Percentiles rank a stretch among this genome's conserved stretches.
Conservation (phyloP, 2,329 filamentous ascomycete genomes). For the Rutstroemia sp. region DNA sequence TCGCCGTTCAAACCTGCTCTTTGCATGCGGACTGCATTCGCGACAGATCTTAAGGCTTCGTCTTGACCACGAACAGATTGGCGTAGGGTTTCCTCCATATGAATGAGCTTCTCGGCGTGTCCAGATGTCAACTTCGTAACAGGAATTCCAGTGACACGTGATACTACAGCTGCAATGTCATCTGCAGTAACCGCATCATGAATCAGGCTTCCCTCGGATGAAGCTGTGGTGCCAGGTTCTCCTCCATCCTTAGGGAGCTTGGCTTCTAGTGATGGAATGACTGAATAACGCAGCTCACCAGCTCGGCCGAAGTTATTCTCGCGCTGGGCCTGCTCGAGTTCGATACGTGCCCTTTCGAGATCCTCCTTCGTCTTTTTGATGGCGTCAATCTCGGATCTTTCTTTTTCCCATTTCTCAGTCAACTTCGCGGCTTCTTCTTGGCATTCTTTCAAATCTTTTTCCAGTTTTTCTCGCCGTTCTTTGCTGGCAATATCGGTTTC, state of each 20-base stretch:
- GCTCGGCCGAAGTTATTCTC: conserved; percentile 84
- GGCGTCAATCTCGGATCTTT: conserved; percentile 74
- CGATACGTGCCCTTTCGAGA: conserved; percentile 77
- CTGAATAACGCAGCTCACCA: conserved; percentile 83
- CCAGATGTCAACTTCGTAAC: conserved; percentile 87
- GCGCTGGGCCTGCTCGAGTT: conserved; percentile 76
- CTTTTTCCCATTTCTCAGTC: conserved; percentile 82
- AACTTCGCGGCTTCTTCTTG: conserved; percentile 70
- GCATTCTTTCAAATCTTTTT: conserved; percentile 66
- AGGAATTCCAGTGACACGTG: conserved; percentile 73
- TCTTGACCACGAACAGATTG: conserved; percentile 87
- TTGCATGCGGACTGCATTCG: conserved; percentile 89
- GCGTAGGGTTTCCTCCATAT: conserved; percentile 87
- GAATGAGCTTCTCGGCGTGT: conserved; percentile 88
- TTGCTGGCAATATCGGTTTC: conserved; percentile 86
- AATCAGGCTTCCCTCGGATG: conserved; percentile 50
- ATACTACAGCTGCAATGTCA: conserved; percentile 89
- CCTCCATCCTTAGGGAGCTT: conserved; percentile 71
- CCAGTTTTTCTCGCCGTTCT: conserved; percentile 80
- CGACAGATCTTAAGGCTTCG: conserved; percentile 82
- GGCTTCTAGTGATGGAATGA: conserved; percentile 73
- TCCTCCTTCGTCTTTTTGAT: conserved; percentile 84
- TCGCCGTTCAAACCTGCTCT: conserved; percentile 86
- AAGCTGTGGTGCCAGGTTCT: conserved; percentile 27
- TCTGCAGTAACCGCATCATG: conserved; percentile 94